A percentile compares a stretch with the other conserved stretches of the same genome.
Conservation (phyloP, 1,139 yeast species). For the Pichia sp. region DNA sequence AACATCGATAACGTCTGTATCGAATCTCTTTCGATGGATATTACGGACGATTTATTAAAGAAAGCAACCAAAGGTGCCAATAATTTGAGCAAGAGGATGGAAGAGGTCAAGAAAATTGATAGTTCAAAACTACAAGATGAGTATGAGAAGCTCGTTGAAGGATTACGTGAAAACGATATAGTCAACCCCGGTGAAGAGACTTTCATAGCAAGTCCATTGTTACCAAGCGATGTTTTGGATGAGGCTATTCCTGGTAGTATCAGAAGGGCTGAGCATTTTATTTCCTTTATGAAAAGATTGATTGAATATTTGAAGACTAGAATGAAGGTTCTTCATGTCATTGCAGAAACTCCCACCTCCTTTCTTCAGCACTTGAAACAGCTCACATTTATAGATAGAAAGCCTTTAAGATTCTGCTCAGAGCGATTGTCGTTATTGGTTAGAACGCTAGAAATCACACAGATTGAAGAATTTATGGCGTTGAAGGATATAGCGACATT, state of each 20-base stretch:
- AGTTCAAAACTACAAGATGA: constrained; percentile 82
- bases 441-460: constrained; percentile 79
- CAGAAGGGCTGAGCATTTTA: constrained; percentile 93
- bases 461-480: constrained; percentile 89
- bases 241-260: constrained; percentile 98
- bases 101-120: constrained; percentile 77
- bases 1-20: constrained; percentile 98
- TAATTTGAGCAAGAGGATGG: constrained; percentile 68
- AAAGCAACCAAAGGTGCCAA: constrained; percentile 81
- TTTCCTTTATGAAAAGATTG: constrained; percentile 84
- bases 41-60: constrained; percentile 76
- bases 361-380: constrained; percentile 91
- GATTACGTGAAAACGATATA: constrained; percentile 73
- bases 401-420: constrained; percentile 87
- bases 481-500: constrained; percentile 93
- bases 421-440: constrained; percentile 86
- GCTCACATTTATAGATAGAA: constrained; percentile 83
- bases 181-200: constrained; percentile 57
- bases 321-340: constrained; percentile 95
- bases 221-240: constrained; percentile 77
- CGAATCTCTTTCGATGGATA: constrained; percentile 86
- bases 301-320: constrained; percentile 93
- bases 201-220: constrained; percentile 82
- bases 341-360: constrained; percentile 92
- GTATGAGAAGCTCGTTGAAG: constrained; percentile 86